Evolutionary conservation across 73 alveolate species (phyloP), one percentile per base, ranked within the genome.

Genomic region (Paramecium sexaurelia): DNA sequence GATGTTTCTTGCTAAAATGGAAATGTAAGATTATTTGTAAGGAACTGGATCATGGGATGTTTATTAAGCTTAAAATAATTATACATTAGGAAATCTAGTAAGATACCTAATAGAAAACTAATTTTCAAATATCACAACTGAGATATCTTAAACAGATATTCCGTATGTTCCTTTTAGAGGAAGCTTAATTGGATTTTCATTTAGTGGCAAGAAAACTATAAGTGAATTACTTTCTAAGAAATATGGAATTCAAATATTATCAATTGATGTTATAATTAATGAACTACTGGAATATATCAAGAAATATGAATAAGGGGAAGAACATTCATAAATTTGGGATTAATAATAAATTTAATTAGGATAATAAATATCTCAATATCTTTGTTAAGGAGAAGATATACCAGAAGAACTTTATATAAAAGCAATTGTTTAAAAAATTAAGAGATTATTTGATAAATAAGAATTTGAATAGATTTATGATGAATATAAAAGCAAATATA

Each of bases 151-250:
- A 56, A 37, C 68, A 41, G 85, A 66, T 73, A 73, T 71, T 24
- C 94, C 89, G 7, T 83, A 29, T 41, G 85, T 97, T 0, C 98
- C 98, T 19, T 85, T 96, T 45, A 97, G 97, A 92, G 82, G 98
- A 1, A 94, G 98, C 57, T 56, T 98, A 39, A 84, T 98, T 0
- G 99, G 99, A 2, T 96, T 92, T 75, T 97, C 99, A 7, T 95
- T 96, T 91, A 93, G 98, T 17, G 99, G 99, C 13, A 98, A 96
- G 92, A 97, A 94, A 87, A 92, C 99, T 13, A 96, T 96, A 47
- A 96, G 99, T 35, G 93, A 93, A 33, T 87, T 56, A 35, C 71
- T 98, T 6, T 66, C 88, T 19, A 94, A 78, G 26, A 87, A 94
- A 66, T 97, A 94, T 94, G 93, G 93, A 22, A 78, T 87, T 0